A percentile compares a stretch with the other conserved stretches of the same genome.
phyloP scores from a whole-genome alignment of 768 basidiomycete genomes.

The Auricularia auricula-judae region DNA sequence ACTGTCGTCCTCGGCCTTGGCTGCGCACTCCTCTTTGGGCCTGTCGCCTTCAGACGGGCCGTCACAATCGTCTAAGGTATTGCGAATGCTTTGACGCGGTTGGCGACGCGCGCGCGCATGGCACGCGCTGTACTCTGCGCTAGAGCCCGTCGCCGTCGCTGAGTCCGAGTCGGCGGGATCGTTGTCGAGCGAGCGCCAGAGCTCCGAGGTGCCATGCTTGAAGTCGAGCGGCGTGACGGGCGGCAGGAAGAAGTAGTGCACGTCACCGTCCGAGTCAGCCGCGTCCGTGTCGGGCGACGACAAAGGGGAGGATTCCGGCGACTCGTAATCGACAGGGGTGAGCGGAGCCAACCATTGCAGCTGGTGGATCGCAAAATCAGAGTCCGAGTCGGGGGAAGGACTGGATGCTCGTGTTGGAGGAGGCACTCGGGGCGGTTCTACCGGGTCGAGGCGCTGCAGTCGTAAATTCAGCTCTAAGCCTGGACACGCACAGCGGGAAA shows the following conservation, averaged over 20 bases:
- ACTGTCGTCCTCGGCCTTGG: too few species aligned
- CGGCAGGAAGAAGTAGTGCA: slow-evolving; percentile 81
- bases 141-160: too few species aligned
- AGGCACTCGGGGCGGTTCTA: background rate
- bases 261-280: slow-evolving; percentile 76
- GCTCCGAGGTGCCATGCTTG: background rate
- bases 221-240: slow-evolving; percentile 38
- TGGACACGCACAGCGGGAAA: too few species aligned
- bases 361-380: too few species aligned
- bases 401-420: background rate
- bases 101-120: too few species aligned
- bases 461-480: too few species aligned
- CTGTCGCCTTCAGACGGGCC: too few species aligned
- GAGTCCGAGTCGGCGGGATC: background rate
- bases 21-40: too few species aligned
- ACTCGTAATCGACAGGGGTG: background rate
- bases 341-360: background rate
- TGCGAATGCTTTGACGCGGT: too few species aligned
- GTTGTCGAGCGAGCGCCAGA: background rate
- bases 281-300: slow-evolving; percentile 40
- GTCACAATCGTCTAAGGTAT: too few species aligned
- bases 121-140: too few species aligned
- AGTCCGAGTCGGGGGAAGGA: background rate
- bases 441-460: too few species aligned
- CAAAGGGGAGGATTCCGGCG: background rate